Evolutionary conservation across 441 rosid species (phyloP).

Genomic region (Biscutella laevigata): DNA sequence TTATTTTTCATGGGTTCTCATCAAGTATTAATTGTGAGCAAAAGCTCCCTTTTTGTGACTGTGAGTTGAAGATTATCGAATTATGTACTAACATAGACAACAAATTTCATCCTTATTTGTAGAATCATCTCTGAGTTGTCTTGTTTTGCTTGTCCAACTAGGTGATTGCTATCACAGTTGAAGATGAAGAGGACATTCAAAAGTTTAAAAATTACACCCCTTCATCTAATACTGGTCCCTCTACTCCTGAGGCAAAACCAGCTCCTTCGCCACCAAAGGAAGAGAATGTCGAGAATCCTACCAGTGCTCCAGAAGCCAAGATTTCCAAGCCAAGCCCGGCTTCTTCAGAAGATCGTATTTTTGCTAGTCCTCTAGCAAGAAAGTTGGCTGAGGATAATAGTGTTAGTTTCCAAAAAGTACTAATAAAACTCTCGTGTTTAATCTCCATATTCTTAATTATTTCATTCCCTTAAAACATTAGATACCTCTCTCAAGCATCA

Average conservation of each 20-base stretch:
- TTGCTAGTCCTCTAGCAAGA: slow-evolving; percentile 85
- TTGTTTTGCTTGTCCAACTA: slow-evolving; percentile 19
- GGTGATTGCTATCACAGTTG: slow-evolving; percentile 84
- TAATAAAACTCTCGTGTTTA: neutral
- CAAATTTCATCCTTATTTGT: neutral
- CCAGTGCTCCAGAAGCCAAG: slow-evolving; percentile 48
- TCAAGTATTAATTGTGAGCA: slow-evolving; percentile 2
- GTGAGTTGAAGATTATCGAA: neutral
- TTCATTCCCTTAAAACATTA: slow-evolving; percentile 15
- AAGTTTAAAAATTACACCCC: slow-evolving; percentile 87
- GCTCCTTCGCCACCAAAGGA: slow-evolving; percentile 48
- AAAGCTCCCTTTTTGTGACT: neutral
- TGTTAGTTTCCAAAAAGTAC: slow-evolving; percentile 32
- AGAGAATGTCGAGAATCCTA: slow-evolving; percentile 53
- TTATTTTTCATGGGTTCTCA: slow-evolving; percentile 1
- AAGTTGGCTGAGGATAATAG: slow-evolving; percentile 80
- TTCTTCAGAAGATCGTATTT: slow-evolving; percentile 57
- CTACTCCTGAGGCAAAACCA: slow-evolving; percentile 39
- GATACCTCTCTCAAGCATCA: slow-evolving; percentile 75
- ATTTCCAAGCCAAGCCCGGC: slow-evolving; percentile 38
- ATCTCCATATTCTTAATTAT: neutral
- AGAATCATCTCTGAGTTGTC: neutral
- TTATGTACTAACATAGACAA: neutral
- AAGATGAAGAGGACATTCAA: slow-evolving; percentile 73
- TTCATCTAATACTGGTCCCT: slow-evolving; percentile 31